phyloP scores from a whole-genome alignment of 768 basidiomycete species.

The Russula ochroleuca region DNA sequence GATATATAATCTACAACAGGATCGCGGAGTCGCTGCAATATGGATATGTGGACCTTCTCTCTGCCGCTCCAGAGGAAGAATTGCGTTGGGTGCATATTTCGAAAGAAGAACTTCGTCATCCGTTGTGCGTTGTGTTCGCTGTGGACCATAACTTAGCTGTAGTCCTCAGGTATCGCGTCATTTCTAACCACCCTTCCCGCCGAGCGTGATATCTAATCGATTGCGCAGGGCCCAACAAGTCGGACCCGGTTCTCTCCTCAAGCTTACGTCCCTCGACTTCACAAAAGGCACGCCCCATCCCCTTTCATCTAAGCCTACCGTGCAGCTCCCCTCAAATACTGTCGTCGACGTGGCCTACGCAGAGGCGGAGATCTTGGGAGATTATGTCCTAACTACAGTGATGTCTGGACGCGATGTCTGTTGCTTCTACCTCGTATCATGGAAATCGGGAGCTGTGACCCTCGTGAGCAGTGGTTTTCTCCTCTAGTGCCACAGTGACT shows the following conservation, averaged over 20 bases:
- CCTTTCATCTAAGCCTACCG: conserved; percentile 3
- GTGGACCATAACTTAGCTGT: conserved; percentile 19
- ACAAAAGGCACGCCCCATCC: conserved; percentile 11
- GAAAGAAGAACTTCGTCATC: background rate
- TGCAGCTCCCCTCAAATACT: conserved; percentile 3
- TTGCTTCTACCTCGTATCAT: conserved; percentile 10
- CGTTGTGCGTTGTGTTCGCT: conserved; percentile 1
- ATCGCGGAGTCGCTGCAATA: background rate
- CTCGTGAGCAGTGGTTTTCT: background rate
- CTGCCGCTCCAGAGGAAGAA: background rate
- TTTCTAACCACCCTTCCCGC: background rate
- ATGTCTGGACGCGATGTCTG: background rate
- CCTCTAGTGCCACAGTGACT: background rate
- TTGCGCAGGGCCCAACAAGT: background rate
- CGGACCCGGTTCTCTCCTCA: background rate
- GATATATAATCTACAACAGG: conserved; percentile 8
- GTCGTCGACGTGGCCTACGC: conserved; percentile 4
- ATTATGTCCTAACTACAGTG: conserved; percentile 12
- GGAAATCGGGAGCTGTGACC: conserved; percentile 12
- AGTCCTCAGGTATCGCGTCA: conserved; percentile 5
- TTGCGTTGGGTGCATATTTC: conserved; percentile 5
- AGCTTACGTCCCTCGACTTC: conserved; percentile 15
- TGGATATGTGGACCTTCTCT: conserved; percentile 14
- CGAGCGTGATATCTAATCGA: background rate
- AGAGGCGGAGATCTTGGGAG: conserved; percentile 8